These are phyloP conservation scores for Aphanomyces invadans DNA, from an alignment of 352 stramenopile genomes.

Conservation along the genomic window DNA sequence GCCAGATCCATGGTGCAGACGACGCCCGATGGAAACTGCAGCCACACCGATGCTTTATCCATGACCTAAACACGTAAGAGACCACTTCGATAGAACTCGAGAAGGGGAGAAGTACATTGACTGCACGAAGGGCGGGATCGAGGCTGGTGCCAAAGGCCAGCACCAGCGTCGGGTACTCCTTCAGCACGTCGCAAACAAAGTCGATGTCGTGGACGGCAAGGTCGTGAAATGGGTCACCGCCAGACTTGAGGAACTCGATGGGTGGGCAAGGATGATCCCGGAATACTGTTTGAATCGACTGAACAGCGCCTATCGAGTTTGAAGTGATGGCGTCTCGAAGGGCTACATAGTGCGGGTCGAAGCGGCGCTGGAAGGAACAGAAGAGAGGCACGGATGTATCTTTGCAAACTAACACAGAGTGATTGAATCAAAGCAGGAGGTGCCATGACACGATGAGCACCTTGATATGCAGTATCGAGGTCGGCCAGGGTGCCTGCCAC, in stretches of 20 bases:
- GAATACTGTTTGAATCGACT: slow-evolving; percentile 84
- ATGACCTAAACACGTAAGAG: slow-evolving; percentile 36
- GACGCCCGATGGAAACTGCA: slow-evolving; percentile 59
- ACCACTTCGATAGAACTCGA: too few relatives aligned
- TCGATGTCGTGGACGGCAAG: slow-evolving; percentile 89
- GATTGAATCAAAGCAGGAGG: too few relatives aligned
- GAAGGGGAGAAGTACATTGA: slow-evolving; percentile 30
- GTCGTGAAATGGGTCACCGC: slow-evolving; percentile 88
- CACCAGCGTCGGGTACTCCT: slow-evolving; percentile 70
- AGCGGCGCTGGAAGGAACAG: slow-evolving; percentile 88
- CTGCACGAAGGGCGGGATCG: slow-evolving; percentile 48
- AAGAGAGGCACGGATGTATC: slow-evolving; percentile 56
- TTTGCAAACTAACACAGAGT: slow-evolving; percentile 29
- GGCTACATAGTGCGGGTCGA: slow-evolving; percentile 78
- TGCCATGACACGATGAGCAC: too few relatives aligned
- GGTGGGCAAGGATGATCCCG: slow-evolving; percentile 84
- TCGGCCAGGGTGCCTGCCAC: slow-evolving; percentile 47
- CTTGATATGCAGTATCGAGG: slow-evolving; percentile 51
- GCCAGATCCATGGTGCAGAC: slow-evolving; percentile 87
- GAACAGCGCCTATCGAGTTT: slow-evolving; percentile 47
- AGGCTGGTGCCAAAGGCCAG: slow-evolving; percentile 78
- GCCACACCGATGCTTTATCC: slow-evolving; percentile 77
- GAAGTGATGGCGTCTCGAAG: slow-evolving; percentile 32
- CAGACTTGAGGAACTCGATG: slow-evolving; percentile 79
- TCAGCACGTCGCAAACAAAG: slow-evolving; percentile 74